Base-by-base conservation (phyloP, 495 filamentous ascomycete genomes). In the Penicillium coffeae region DNA sequence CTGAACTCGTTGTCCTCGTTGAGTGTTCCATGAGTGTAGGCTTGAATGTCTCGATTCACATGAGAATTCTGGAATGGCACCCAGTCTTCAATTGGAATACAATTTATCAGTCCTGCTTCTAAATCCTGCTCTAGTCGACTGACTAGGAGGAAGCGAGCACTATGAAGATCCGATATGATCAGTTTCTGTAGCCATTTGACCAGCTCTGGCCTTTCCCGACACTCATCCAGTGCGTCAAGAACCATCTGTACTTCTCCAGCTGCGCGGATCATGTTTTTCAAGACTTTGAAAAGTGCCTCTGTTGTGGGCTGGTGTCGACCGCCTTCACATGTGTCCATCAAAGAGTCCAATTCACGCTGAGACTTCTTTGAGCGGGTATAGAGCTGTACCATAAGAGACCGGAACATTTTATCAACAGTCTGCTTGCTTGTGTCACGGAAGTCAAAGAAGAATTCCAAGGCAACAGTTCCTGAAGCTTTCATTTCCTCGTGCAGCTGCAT, bases 361-460 rank as follows among this genome's bases (percentile, higher is more conserved):
- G 41, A 44, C 5, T 19, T 14, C 3, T 5, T 5, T 2, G 6
- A 15, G 7, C 6, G 7, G 8, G n/a, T 13, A 12, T 44, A 44
- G 9, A 44, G 22, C 25, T 44, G 41, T 1, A 16, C 5, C 0
- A 19, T 27, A 3, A 44, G 41, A 1, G 8, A 44, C 8, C 41
- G 21, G 12, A 44, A 3, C 13, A 44, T 3, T 3, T 18, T 12
- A 32, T 32, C n/a, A 13, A 44, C 3, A 7, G 20, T 27, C 25
- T 44, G 41, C 21, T 32, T 44, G 8, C 2, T 2, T 6, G 10
- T 32, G 14, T 33, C 22, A 5, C 6, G 32, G 25, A 44, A 44
- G 25, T 33, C 22, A 16, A 44, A 44, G 27, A 44, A 44, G 41
- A 32, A 66, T 64, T 36, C 30, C 64, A 74, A 42, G 59, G 69